Base-by-base conservation (phyloP, 2,329 filamentous ascomycete genomes). In the Sclerotinia sclerotiorum region DNA sequence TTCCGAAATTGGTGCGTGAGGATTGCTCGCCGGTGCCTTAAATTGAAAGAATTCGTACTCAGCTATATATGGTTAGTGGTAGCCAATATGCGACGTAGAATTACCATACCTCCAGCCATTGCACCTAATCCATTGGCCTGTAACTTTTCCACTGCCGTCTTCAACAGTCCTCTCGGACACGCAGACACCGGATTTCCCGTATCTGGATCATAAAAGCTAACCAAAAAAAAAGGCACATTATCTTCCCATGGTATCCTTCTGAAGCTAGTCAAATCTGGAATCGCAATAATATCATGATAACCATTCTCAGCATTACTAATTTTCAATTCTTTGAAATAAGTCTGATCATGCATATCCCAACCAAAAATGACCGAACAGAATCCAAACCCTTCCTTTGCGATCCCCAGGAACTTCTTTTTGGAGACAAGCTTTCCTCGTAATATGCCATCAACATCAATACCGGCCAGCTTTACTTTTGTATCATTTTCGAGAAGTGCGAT, bases 11-110 rank as follows among this genome's bases (percentile, higher is more conserved):
- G 82, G 79, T 49, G 82, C 76, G 29, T 79, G 75, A 24, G 81
- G 75, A 63, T 79, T 74, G 55, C 79, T 77, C 64, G 78, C 71
- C 13, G 93, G 93, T 5, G 87, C 87, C 75, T 88, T 86, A 81
- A 97, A 97, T 76, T 95, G 92, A 82, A 90, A 97, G 84, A 97
- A 97, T 76, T 97, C 94, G 81, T 95, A 97, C 79, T 97, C 94
- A 76, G 92, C 93, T 97, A 49, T 58, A 48, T 11, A 42, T 24
- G 15, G 55, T 70, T 42, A 69, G 69, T 55, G 42, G 52, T 15
- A 46, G 17, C 21, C 24, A 49, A 44, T n/a, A 56, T 27, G 69
- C 73, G 15, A 19, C 15, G 32, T 39, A 29, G 6, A 63, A 8
- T 11, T 27, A 0, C 42, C 88, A 78, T 80, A 96, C 93, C 93